Evolutionary conservation across 768 basidiomycete genomes (phyloP).

Genomic region (Russula dissimulans): DNA sequence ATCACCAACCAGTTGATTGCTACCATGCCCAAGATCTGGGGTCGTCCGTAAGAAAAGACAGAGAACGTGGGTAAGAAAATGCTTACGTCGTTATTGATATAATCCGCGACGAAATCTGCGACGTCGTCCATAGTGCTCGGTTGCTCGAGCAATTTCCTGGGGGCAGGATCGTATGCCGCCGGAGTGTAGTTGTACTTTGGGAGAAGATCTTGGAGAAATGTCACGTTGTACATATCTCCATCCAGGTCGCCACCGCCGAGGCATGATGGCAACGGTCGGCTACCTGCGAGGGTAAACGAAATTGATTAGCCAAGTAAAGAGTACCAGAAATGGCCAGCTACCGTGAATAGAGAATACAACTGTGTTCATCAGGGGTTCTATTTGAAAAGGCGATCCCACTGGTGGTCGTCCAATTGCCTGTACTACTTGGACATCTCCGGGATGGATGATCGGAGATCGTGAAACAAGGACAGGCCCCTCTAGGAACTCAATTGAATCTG

Average conservation of each 20-base stretch:
- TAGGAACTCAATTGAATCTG: conserved; percentile 33
- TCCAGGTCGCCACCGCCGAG: conserved; percentile 66
- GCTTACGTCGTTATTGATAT: conserved; percentile 45
- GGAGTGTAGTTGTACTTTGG: conserved; percentile 28
- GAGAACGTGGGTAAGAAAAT: not conserved
- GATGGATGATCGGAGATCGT: conserved; percentile 60
- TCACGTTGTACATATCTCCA: conserved; percentile 50
- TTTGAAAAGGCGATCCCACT: conserved; percentile 39
- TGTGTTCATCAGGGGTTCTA: conserved; percentile 47
- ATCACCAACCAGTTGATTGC: conserved; percentile 56
- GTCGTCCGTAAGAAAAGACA: not conserved
- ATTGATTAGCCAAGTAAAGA: not conserved
- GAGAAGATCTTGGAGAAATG: conserved; percentile 18
- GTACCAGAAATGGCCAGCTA: conserved; percentile 20
- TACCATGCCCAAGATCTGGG: conserved; percentile 49
- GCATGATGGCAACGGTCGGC: conserved; percentile 50
- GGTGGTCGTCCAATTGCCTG: conserved; percentile 53
- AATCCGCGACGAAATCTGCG: conserved; percentile 61
- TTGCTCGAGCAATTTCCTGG: conserved; percentile 35
- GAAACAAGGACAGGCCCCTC: conserved; percentile 48
- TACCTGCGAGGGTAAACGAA: conserved; percentile 31
- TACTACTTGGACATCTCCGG: conserved; percentile 56
- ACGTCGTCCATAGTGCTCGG: conserved; percentile 55
- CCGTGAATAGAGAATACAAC: conserved; percentile 58
- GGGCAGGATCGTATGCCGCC: conserved; percentile 41